Evolutionary conservation across 2,329 filamentous ascomycete genomes (phyloP), one percentile per base, ranked within the genome.

Genomic region (Aphanocladium album): DNA sequence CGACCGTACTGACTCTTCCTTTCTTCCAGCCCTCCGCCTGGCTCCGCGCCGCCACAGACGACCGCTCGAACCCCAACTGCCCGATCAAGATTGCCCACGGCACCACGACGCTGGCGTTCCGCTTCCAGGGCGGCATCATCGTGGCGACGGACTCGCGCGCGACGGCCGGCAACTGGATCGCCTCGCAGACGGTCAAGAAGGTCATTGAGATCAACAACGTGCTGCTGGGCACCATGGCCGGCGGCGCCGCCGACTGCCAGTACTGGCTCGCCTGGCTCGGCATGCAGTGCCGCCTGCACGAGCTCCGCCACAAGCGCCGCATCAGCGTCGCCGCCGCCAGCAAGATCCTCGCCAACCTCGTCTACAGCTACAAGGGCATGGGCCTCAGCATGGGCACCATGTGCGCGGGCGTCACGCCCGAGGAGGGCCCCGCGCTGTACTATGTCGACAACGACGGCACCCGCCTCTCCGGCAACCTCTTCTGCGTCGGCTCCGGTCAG

Each of bases 81-180:
- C 95, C 95, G 69, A 99, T 99, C 85, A 99, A 99, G 85, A 93
- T 99, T 71, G 95, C 95, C 65, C 95, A 99, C 85, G 95, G 95
- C 73, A 99, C 95, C 64, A 99, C 95, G 62, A 99, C 95, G 57
- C 87, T 99, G 64, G 93, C 93, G 65, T 99, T 99, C 84, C 88
- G 93, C 74, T 99, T 98, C 84, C 88, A 98, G 80, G 93, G 93
- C 71, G 95, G 95, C 73, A 98, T 99, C 79, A 96, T 99, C 73
- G 93, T 99, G 57, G 93, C 93, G 59, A 99, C 95, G 62, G 95
- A 99, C 80, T 99, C 95, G 63, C 88, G 95, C 79, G 95, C 95
- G 63, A 96, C 95, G 52, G 93, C 95, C 33, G 95, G 95, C 71
- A 96, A 95, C 85, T 99, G 95, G 95, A 99, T 99, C 78, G 95